Evolutionary conservation across 768 basidiomycete species (phyloP).

Genomic region (Lactarius psammicola): DNA sequence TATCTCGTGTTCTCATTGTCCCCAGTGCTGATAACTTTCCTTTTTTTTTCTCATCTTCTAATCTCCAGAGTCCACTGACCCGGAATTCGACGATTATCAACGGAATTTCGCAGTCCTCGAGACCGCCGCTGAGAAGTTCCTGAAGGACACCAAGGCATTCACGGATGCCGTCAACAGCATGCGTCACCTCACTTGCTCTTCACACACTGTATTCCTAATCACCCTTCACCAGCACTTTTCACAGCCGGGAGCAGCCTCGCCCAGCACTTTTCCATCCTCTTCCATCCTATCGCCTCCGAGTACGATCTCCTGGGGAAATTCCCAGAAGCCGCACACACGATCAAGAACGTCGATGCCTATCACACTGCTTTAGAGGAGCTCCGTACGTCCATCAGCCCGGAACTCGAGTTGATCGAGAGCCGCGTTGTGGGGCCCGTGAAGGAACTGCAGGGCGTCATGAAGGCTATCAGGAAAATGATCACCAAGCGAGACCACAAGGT

Average conservation of each 20-base stretch:
- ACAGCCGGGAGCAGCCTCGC: slow-evolving; percentile 62
- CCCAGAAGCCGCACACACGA: slow-evolving; percentile 73
- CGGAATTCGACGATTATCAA: slow-evolving; percentile 87
- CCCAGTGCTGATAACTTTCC: background rate
- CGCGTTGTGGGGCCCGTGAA: slow-evolving; percentile 83
- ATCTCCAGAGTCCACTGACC: slow-evolving; percentile 69
- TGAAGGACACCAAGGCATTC: slow-evolving; percentile 90
- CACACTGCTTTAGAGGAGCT: slow-evolving; percentile 80
- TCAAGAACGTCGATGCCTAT: slow-evolving; percentile 73
- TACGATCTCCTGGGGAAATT: slow-evolving; percentile 76
- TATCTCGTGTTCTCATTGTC: background rate
- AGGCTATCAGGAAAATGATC: slow-evolving; percentile 88
- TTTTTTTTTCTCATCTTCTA: background rate
- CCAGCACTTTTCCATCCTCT: slow-evolving; percentile 59
- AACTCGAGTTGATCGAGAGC: slow-evolving; percentile 91
- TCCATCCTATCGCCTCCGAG: slow-evolving; percentile 70
- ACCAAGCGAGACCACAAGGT: slow-evolving; percentile 98
- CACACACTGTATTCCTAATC: slow-evolving; percentile 1
- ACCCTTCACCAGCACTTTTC: slow-evolving; percentile 52
- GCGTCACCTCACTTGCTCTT: slow-evolving; percentile 32
- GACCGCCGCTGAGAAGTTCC: slow-evolving; percentile 77
- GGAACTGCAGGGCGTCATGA: slow-evolving; percentile 84
- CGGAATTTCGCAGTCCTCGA: slow-evolving; percentile 78
- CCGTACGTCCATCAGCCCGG: slow-evolving; percentile 72
- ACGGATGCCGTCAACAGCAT: slow-evolving; percentile 75